A percentile compares a stretch with the other conserved stretches of the same genome.
Conservation (phyloP, 768 basidiomycete genomes). For the Neoboletus brunneissimus region DNA sequence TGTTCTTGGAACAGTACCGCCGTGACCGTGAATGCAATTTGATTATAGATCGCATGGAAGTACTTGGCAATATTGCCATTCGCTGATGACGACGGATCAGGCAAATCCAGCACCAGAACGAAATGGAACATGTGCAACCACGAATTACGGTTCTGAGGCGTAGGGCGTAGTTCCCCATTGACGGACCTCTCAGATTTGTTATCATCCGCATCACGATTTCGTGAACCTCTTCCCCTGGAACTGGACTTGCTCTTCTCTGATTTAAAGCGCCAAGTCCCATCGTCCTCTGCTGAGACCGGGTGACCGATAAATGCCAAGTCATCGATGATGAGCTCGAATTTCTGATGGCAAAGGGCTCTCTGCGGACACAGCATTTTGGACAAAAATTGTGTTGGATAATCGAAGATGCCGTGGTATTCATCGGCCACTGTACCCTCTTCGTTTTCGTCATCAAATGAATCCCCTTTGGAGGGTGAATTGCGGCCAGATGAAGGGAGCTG, state of each 20-base stretch:
- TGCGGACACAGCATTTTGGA: constrained; percentile 79
- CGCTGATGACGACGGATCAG: constrained; percentile 84
- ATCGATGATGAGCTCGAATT: constrained; percentile 90
- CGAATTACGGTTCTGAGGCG: constrained; percentile 32
- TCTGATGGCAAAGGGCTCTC: constrained; percentile 82
- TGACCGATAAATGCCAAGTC: constrained; percentile 93
- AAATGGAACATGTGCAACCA: constrained; percentile 82
- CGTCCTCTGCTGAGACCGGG: constrained; percentile 77
- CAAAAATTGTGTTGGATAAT: constrained; percentile 78
- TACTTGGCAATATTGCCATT: constrained; percentile 75
- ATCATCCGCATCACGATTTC: constrained; percentile 41
- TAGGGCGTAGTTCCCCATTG: constrained; percentile 34
- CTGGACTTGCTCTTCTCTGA: constrained; percentile 52
- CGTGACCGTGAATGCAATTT: constrained; percentile 84
- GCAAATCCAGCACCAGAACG: constrained; percentile 82
- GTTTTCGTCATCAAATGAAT: constrained; percentile 34
- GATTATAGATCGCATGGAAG: constrained; percentile 85
- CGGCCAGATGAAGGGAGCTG: constrained; percentile 48
- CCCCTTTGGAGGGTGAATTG: constrained; percentile 49
- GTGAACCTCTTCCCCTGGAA: constrained; percentile 56
- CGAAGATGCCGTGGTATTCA: constrained; percentile 71
- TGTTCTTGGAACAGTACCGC: constrained; percentile 94
- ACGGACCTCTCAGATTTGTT: constrained; percentile 31
- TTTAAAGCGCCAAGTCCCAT: constrained; percentile 74
- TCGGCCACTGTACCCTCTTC: constrained; percentile 35